These are phyloP conservation scores for Pichia cabralensis DNA, from an alignment of 805 yeast species.

Conservation along the genomic window DNA sequence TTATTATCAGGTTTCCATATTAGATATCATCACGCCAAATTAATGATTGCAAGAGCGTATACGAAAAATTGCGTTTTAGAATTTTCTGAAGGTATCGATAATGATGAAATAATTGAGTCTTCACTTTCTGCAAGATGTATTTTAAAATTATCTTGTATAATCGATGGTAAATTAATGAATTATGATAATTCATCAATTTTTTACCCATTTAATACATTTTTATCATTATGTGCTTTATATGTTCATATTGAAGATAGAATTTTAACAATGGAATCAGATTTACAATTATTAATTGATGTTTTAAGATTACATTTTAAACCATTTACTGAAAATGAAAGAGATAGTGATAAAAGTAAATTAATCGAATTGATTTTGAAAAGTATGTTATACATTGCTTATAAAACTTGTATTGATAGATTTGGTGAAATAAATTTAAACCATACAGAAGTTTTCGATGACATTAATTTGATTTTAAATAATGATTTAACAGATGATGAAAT, in stretches of 20 bases:
- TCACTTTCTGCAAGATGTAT: conserved; percentile 21
- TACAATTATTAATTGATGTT: conserved; percentile 16
- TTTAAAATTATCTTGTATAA: conserved; percentile 12
- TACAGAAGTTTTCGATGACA: conserved; percentile 4
- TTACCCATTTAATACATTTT: conserved; percentile 25
- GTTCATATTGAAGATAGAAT: conserved; percentile 13
- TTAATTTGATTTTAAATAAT: neutral
- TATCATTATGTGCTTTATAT: conserved; percentile 21
- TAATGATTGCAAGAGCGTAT: conserved; percentile 20
- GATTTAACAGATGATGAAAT: too few species aligned
- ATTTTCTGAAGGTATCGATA: neutral
- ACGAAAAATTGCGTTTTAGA: conserved; percentile 1
- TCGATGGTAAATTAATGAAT: conserved; percentile 9
- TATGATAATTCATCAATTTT: conserved; percentile 17
- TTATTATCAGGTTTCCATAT: conserved; percentile 13
- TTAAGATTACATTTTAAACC: conserved; percentile 12
- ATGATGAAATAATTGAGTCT: conserved; percentile 10
- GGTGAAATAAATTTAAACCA: conserved; percentile 1
- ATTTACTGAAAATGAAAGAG: conserved; percentile 5
- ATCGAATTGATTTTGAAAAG: conserved; percentile 13
- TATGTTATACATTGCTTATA: conserved; percentile 16
- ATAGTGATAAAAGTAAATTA: conserved; percentile 13
- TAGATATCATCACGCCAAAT: conserved; percentile 20
- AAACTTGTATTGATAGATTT: conserved; percentile 4
- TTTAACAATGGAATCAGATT: conserved; percentile 13